A percentile compares a stretch with the other conserved stretches of the same genome.
These are phyloP conservation scores for Saccharomycopsis sp. DNA, from an alignment of 805 yeast genomes.

Conservation along the genomic window DNA sequence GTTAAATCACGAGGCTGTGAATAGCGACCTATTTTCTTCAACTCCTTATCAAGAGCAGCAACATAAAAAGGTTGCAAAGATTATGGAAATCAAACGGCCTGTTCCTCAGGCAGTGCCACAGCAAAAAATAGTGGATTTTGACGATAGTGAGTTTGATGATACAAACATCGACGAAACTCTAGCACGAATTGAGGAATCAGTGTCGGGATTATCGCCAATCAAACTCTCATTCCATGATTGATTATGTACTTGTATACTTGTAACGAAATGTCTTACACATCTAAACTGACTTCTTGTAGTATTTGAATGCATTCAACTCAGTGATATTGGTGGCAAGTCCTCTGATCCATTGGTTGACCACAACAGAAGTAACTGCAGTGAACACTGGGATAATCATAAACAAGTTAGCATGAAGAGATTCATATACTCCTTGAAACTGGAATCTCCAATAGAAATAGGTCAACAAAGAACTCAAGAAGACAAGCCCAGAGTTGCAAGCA, in stretches of 20 bases:
- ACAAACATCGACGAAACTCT: conserved; percentile 19
- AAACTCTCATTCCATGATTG: conserved; percentile 9
- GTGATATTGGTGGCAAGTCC: conserved; percentile 4
- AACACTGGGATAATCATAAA: conserved; percentile 11
- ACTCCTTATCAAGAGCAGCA: background rate
- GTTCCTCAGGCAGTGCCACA: background rate
- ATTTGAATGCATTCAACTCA: conserved; percentile 7
- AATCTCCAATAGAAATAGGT: background rate
- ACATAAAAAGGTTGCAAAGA: background rate
- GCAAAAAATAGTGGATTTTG: conserved; percentile 1
- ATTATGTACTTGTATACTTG: background rate
- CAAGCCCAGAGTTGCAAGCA: background rate
- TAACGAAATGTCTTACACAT: background rate
- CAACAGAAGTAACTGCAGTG: conserved; percentile 8
- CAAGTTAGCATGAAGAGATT: background rate
- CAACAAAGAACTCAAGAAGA: background rate
- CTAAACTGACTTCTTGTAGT: conserved; percentile 8
- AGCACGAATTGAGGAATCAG: conserved; percentile 16
- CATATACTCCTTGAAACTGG: background rate
- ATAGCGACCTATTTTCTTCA: background rate
- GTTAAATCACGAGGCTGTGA: background rate
- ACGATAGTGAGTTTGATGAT: conserved; percentile 14
- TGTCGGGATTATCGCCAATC: conserved; percentile 16
- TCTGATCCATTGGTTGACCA: conserved; percentile 10
- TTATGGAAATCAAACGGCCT: background rate